Base-by-base conservation (phyloP, 352 stramenopile species). In the Pythium scleroteichum region DNA sequence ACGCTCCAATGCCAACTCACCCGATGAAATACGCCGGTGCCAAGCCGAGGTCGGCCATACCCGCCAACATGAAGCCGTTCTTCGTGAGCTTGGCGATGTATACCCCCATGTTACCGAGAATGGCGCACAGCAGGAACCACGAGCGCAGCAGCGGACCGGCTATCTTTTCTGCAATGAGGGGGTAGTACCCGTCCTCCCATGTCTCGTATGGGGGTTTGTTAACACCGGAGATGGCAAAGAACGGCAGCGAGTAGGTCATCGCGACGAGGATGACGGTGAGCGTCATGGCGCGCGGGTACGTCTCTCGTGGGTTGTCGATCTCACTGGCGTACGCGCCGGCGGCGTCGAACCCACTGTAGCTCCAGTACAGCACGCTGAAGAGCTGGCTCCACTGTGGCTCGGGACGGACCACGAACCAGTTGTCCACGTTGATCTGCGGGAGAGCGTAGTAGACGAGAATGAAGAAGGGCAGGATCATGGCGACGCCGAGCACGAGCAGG, bases 311-410 rank as follows among this genome's bases (percentile, higher is more conserved):
- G 33, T 92, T 76, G 22, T 95, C 71, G 35, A 98, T 94, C 69
- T 98, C 95, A 20, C 81, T 89, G 9, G 94, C 92, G 71, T 98
- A 98, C 2, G 81, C 86, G 9, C 88, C 91, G 0, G 90, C 94
- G n/a, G 75, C 82, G 62, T 99, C 96, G 63, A 97, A 98, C 22
- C 88, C 94, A 64, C 97, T 98, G 58, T 98, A 92, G 75, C 96
- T 98, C 95, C 95, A 99, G 71, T 98, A 98, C 20, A 99, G 66
- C 26, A 97, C 92, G 67, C 97, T 98, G 9, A 98, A 49, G 19
- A 96, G 93, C 33, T 89, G 82, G 48, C 81, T 80, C 90, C 90
- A 98, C 3, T 95, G 29, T 26, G 71, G 58, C 63, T 85, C 50
- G 14, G 72, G 67, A 33, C 81, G 75, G 33, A 91, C 68, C 48